phyloP scores from a whole-genome alignment of 768 basidiomycete species.

The Chalciporus chontae region DNA sequence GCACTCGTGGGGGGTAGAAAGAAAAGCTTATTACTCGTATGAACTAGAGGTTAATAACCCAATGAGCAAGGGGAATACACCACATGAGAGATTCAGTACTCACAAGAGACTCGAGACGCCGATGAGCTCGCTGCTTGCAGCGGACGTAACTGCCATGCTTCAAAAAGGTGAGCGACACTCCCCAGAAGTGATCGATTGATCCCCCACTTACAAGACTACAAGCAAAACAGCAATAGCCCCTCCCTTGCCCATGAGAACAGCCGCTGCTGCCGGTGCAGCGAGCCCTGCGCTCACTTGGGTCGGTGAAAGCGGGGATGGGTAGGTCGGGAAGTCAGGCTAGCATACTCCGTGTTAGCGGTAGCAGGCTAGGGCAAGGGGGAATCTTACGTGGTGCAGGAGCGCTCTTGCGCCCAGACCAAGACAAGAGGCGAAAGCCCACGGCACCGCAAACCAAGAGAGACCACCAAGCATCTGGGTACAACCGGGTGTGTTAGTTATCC shows the following conservation, averaged over 20 bases:
- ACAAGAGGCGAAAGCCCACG: constrained; percentile 47
- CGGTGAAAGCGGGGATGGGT: constrained; percentile 40
- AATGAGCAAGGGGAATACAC: neutral
- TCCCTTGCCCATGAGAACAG: constrained; percentile 42
- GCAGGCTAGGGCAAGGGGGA: neutral
- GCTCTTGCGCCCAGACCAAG: constrained; percentile 43
- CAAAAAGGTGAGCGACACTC: neutral
- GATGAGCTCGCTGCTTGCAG: constrained; percentile 44
- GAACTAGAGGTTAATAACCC: constrained; percentile 33
- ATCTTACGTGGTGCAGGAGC: constrained; percentile 30
- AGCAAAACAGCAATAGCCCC: constrained; percentile 43
- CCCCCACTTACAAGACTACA: constrained; percentile 36
- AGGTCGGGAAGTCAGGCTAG: constrained; percentile 53
- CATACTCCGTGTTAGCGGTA: neutral
- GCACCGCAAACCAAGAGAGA: constrained; percentile 55
- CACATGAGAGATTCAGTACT: constrained; percentile 12
- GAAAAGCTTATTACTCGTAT: constrained; percentile 36
- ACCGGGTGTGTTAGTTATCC: neutral
- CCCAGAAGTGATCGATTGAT: no score
- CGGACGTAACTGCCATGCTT: constrained; percentile 47
- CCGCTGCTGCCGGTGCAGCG: constrained; percentile 44
- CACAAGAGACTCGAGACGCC: constrained; percentile 44
- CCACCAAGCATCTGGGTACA: constrained; percentile 51
- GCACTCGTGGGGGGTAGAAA: neutral
- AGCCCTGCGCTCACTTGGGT: constrained; percentile 41